These are phyloP conservation scores for Boletellus ananiceps DNA, from an alignment of 768 basidiomycete species.

Conservation along the genomic window DNA sequence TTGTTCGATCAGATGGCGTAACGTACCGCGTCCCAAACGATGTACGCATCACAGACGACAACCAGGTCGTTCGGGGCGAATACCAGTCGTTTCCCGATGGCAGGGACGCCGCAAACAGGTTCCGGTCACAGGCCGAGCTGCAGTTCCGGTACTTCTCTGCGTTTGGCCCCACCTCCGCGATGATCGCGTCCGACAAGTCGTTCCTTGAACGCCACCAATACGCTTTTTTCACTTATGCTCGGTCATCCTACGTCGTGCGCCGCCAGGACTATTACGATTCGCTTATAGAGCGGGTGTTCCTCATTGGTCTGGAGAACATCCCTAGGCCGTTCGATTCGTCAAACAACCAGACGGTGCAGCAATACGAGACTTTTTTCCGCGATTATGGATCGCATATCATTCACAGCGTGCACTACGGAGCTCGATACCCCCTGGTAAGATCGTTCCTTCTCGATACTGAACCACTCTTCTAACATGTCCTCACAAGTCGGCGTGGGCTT, in stretches of 20 bases:
- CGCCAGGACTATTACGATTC: not conserved
- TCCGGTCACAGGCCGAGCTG: not conserved
- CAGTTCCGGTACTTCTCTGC: slow-evolving; percentile 6
- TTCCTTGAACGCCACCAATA: slow-evolving; percentile 3
- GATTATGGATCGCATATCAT: not conserved
- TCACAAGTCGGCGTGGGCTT: not conserved
- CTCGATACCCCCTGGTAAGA: not conserved
- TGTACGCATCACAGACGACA: slow-evolving; percentile 3
- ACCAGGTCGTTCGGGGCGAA: slow-evolving; percentile 1
- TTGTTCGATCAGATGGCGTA: not conserved
- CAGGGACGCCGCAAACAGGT: not conserved
- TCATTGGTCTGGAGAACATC: not conserved
- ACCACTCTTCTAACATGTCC: not conserved
- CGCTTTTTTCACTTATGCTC: slow-evolving; percentile 3
- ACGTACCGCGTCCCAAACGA: not conserved
- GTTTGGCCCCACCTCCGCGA: not conserved
- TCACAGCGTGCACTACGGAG: not conserved
- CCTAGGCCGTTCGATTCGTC: not conserved
- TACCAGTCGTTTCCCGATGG: not conserved
- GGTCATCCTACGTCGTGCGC: not conserved
- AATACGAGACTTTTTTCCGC: not conserved
- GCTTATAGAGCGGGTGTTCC: not conserved
- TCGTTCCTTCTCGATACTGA: not conserved
- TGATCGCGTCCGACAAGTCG: slow-evolving; percentile 1
- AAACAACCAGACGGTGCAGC: not conserved